A percentile compares a stretch with the other conserved stretches of the same genome.
phyloP scores from a whole-genome alignment of 148 eudicot genomes.

The Suaeda aralocaspica region DNA sequence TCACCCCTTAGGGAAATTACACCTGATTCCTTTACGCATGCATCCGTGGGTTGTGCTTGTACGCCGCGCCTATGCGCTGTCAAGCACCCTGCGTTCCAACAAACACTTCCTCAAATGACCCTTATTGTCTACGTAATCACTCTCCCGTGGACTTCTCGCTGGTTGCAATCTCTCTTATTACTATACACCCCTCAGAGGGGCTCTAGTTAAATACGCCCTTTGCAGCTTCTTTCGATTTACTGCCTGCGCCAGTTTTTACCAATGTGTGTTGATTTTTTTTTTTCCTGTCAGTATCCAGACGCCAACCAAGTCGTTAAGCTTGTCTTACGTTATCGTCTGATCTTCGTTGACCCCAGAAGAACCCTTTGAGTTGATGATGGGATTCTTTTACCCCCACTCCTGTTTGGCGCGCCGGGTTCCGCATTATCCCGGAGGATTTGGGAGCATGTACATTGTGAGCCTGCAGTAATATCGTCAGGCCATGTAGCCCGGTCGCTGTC shows the following conservation, averaged over 20 bases:
- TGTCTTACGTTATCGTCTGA: no score
- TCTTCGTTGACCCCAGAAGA: no score
- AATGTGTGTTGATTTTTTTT: no score
- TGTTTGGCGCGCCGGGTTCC: constrained; percentile 19
- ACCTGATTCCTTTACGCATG: constrained; percentile 39
- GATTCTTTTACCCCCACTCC: constrained; percentile 16
- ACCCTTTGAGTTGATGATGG: constrained; percentile 31
- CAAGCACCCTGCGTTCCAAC: constrained; percentile 46
- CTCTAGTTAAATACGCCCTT: no score
- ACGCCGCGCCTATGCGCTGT: no score
- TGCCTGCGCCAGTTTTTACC: no score
- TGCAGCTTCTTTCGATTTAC: no score
- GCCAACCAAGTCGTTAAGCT: no score
- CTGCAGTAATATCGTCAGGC: constrained; percentile 47
- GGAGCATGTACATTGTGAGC: constrained; percentile 34
- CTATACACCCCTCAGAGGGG: no score
- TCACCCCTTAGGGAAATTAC: constrained; percentile 35
- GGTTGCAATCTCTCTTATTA: no score
- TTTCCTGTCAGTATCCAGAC: no score
- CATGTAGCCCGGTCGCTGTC: constrained; percentile 35
- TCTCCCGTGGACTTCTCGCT: constrained; percentile 39
- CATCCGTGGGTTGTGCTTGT: constrained; percentile 30
- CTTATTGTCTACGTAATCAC: constrained; percentile 34
- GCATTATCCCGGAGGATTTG: constrained; percentile 20
- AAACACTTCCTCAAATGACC: constrained; percentile 47